Conservation (phyloP, 345 rosid genomes). For the Chamaenerion angustifolium region DNA sequence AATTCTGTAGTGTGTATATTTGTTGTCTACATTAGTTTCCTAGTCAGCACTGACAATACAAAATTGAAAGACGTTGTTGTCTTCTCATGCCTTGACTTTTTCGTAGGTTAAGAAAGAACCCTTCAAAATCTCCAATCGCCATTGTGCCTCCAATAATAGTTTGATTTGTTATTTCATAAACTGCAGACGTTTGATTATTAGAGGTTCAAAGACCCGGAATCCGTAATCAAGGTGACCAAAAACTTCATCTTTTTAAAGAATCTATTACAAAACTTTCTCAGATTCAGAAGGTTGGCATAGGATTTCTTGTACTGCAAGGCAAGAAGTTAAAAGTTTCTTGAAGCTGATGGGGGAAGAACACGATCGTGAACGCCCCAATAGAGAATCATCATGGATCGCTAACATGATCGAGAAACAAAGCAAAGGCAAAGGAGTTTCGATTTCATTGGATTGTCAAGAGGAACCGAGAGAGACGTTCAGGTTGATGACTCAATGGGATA, state of each 20-base stretch:
- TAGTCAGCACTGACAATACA: too few relatives aligned
- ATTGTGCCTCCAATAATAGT: conserved; percentile 4
- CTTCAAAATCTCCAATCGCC: conserved; percentile 17
- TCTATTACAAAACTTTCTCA: neutral
- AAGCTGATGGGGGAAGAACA: conserved; percentile 12
- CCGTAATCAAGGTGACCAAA: conserved; percentile 32
- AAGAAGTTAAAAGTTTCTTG: neutral
- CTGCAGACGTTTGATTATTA: conserved; percentile 59
- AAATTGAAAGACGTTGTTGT: too few relatives aligned
- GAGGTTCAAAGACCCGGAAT: conserved; percentile 33
- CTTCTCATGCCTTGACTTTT: neutral
- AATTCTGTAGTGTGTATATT: too few relatives aligned
- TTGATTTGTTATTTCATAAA: conserved; percentile 8
- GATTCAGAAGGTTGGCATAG: too few relatives aligned
- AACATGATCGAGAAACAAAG: conserved; percentile 38
- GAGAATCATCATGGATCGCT: conserved; percentile 47
- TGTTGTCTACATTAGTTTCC: too few relatives aligned
- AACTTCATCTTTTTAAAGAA: neutral
- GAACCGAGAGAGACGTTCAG: conserved; percentile 47
- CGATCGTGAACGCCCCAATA: conserved; percentile 18
- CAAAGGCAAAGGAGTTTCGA: conserved; percentile 41
- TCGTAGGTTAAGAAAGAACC: conserved; percentile 10
- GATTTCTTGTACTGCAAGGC: too few relatives aligned
- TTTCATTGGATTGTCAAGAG: conserved; percentile 39
- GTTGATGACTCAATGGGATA: conserved; percentile 13